Evolutionary conservation across 345 rosid species (phyloP).

Genomic region (Trapa bicornis): DNA sequence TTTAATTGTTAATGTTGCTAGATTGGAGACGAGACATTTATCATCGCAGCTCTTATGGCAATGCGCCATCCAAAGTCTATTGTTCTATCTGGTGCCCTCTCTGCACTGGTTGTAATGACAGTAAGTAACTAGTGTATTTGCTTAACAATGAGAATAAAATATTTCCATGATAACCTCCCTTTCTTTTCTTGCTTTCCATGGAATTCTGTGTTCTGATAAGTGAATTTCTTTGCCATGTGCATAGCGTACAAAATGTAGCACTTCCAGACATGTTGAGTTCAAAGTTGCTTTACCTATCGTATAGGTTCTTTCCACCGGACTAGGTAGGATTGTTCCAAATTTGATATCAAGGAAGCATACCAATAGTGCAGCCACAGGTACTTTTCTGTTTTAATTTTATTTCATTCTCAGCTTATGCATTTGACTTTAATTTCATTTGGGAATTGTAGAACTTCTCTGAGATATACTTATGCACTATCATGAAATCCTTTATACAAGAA

Average conservation of each 20-base stretch:
- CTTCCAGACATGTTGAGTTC: not conserved
- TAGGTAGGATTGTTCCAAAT: conserved; percentile 97
- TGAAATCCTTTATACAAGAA: not conserved
- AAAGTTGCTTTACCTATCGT: conserved; percentile 8
- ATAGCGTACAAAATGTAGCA: not conserved
- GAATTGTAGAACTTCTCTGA: not conserved
- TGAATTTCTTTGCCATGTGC: not conserved
- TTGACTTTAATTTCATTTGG: not conserved
- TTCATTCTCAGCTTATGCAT: not conserved
- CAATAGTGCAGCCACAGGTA: conserved; percentile 95
- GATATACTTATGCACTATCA: not conserved
- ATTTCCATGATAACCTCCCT: not conserved
- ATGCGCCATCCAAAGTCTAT: conserved; percentile 98
- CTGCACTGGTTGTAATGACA: conserved; percentile 91
- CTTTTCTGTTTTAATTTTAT: conserved; percentile 1
- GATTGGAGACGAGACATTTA: conserved; percentile 99
- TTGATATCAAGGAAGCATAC: conserved; percentile 98
- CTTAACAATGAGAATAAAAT: not conserved
- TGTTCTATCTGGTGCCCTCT: conserved; percentile 84
- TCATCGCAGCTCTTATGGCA: conserved; percentile 99
- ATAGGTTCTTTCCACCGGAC: conserved; percentile 98
- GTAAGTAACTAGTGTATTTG: conserved; percentile 35
- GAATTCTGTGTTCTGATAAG: not conserved
- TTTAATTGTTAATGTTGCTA: conserved; percentile 13
- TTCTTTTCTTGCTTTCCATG: not conserved